These are phyloP conservation scores for Chlamydomonas schloesseri DNA, from an alignment of 139 green algal genomes.

Conservation along the genomic window DNA sequence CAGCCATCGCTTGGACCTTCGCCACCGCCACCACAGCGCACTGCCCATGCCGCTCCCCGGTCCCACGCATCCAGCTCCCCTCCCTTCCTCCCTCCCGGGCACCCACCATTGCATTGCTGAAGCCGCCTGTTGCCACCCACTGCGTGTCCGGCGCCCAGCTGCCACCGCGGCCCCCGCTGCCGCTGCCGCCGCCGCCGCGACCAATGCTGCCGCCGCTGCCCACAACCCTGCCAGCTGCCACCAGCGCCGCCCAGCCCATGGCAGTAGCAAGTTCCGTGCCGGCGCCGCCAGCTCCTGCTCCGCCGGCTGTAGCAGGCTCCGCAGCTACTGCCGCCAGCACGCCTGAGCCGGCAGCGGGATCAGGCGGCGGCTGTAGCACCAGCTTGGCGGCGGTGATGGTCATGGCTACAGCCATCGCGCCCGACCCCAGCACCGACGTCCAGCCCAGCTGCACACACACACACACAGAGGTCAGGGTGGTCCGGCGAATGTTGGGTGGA, in stretches of 20 bases:
- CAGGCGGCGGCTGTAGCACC: slow-evolving; percentile 4
- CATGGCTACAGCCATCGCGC: slow-evolving; percentile 6
- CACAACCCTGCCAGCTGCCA: too few relatives aligned
- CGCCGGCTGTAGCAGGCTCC: too few relatives aligned
- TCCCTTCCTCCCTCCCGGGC: too few relatives aligned
- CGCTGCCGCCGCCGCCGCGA: neutral
- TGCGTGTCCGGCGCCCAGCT: slow-evolving; percentile 9
- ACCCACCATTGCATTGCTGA: slow-evolving; percentile 30
- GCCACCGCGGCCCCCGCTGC: neutral
- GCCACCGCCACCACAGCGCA: too few relatives aligned
- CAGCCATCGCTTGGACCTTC: too few relatives aligned
- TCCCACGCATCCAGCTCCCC: neutral
- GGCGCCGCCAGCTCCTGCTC: too few relatives aligned
- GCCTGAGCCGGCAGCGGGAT: neutral
- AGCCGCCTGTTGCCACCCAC: neutral
- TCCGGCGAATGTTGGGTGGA: too few relatives aligned
- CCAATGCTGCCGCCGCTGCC: neutral
- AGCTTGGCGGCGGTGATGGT: slow-evolving; percentile 33
- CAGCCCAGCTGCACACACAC: slow-evolving; percentile 24
- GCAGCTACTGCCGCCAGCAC: neutral
- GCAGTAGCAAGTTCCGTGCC: too few relatives aligned
- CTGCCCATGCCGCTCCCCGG: neutral
- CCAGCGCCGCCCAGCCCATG: too few relatives aligned
- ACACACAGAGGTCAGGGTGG: too few relatives aligned
- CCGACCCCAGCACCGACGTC: slow-evolving; percentile 27